A percentile compares a stretch with the other conserved stretches of the same genome.
Evolutionary conservation across 495 filamentous ascomycete species (phyloP).

Genomic region (Massariosphaeria phaeospora): DNA sequence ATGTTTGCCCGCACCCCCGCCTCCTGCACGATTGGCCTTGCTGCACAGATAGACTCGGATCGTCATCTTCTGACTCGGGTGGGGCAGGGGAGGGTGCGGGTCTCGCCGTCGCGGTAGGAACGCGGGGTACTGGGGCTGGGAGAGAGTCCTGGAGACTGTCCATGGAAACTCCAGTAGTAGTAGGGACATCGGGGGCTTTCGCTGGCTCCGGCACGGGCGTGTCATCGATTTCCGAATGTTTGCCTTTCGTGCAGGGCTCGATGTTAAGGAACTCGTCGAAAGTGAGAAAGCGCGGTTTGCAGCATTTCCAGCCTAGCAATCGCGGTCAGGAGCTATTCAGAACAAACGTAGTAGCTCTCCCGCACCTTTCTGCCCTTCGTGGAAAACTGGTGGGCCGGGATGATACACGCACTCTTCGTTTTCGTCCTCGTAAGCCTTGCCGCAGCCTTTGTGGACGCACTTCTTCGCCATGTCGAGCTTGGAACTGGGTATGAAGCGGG

Average conservation of each 20-base stretch:
- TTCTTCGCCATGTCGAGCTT: constrained; percentile 64
- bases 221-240: constrained; percentile 81
- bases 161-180: constrained; percentile 11
- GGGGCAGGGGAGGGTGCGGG: constrained; percentile 57
- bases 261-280: constrained; percentile 98
- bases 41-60: constrained; percentile 63
- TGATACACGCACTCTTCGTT: constrained; percentile 88
- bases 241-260: constrained; percentile 88
- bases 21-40: constrained; percentile 72
- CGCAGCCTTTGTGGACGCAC: constrained; percentile 94
- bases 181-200: constrained; percentile 41
- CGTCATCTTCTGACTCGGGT: constrained; percentile 82
- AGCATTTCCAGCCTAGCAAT: constrained; percentile 91
- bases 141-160: constrained; percentile 15
- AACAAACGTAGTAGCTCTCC: constrained; percentile 14
- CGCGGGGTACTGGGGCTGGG: constrained; percentile 17
- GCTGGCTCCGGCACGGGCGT: constrained; percentile 55
- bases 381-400: constrained; percentile 89
- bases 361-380: constrained; percentile 97
- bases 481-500: neutral
- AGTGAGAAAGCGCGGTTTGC: constrained; percentile 93
- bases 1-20: constrained; percentile 62
- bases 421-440: constrained; percentile 76
- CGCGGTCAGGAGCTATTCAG: constrained; percentile 12
- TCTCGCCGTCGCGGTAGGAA: constrained; percentile 34